phyloP scores from a whole-genome alignment of 805 yeast genomes.

The Metschnikowia cubensis region DNA sequence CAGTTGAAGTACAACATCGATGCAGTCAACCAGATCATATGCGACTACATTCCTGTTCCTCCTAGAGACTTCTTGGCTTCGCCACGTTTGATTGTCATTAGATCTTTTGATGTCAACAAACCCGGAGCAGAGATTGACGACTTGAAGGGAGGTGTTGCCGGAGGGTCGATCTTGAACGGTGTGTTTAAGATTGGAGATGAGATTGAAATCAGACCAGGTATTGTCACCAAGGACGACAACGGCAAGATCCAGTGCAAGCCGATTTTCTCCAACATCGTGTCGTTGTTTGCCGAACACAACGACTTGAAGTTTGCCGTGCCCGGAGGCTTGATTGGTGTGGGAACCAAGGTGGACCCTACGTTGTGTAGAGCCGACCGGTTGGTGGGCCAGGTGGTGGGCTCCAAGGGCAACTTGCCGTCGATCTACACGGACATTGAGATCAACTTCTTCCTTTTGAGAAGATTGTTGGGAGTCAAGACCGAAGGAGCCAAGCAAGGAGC shows the following conservation, averaged over 20 bases:
- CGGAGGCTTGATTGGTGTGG: constrained; percentile 99
- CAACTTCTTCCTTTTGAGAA: constrained; percentile 92
- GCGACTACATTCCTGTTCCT: constrained; percentile 93
- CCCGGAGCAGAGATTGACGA: constrained; percentile 98
- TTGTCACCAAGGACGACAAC: constrained; percentile 88
- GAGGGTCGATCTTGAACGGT: constrained; percentile 97
- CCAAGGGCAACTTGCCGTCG: constrained; percentile 92
- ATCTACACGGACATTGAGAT: constrained; percentile 97
- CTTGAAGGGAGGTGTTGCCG: constrained; percentile 99
- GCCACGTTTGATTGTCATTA: constrained; percentile 93
- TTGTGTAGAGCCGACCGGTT: constrained; percentile 98
- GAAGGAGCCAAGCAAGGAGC: constrained; percentile 93
- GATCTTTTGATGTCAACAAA: constrained; percentile 97
- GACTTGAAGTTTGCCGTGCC: constrained; percentile 98
- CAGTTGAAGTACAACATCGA: constrained; percentile 98
- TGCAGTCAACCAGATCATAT: constrained; percentile 96
- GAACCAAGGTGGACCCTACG: constrained; percentile 98
- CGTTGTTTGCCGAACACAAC: constrained; percentile 95
- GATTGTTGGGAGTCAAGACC: constrained; percentile 96
- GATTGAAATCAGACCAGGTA: constrained; percentile 98
- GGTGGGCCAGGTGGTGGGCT: constrained; percentile 98
- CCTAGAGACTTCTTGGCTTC: constrained; percentile 89
- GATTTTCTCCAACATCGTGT: constrained; percentile 87
- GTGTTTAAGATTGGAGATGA: constrained; percentile 96
- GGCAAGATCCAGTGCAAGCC: constrained; percentile 93